Evolutionary conservation across 78 protist species (phyloP), one percentile per base, ranked within the genome.

Genomic region (Polysphondylium violaceum): DNA sequence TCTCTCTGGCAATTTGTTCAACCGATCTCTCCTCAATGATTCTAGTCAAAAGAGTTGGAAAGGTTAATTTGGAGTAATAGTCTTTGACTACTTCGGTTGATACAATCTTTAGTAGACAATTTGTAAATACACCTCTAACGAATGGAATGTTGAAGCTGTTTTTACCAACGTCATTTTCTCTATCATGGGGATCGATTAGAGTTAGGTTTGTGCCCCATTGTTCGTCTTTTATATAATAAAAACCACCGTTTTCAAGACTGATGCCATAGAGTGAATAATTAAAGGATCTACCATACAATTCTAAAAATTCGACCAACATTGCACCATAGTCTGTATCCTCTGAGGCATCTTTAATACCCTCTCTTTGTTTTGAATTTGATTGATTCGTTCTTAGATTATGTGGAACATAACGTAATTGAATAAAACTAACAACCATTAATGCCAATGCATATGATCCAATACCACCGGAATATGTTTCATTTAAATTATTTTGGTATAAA

Each of bases 381-480:
- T 14, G 31, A 8, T n/a, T 6, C 1, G 36, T 59, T 40, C 61
- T 43, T 27, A 19, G 14, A 11, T 74, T 41, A 36, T 59, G 44
- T 19, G 87, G 87, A 5, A 76, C 87, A 63, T 61, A 61, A 44
- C 87, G 5, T 44, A 76, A 61, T 29, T 76, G 87, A 41, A 76
- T 61, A 63, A 27, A 76, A 63, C 87, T 76, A 64, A 94, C 88
- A 6, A 96, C 96, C 88, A 95, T 79, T 63, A 97, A 86, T 33
- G 87, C 71, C 61, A 95, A 68, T 25, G 94, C 95, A 73, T 91
- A 97, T 1, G 95, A 81, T 5, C 97, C 95, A 38, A 97, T 67
- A 3, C 98, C 98, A 8, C 98, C 98, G 29, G 88, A 91, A 75
- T 75, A 97, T 3, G 95, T 87, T 65, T 97, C 98, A 61, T 97